Evolutionary conservation across 148 eudicot species (phyloP).

Genomic region (Euryodendron excelsum): DNA sequence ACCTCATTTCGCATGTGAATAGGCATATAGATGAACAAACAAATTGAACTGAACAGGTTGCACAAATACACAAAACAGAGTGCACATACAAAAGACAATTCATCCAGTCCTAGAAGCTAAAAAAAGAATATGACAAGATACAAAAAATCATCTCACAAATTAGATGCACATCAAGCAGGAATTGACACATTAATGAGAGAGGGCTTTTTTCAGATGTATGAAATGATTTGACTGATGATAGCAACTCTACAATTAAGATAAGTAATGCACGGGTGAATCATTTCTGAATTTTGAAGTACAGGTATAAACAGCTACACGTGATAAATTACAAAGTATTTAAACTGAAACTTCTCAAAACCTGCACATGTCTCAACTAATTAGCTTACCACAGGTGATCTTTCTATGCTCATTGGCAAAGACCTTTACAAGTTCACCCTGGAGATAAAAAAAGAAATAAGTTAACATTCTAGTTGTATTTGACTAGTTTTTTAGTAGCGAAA

Average conservation of each 20-base stretch:
- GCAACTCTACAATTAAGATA: not conserved
- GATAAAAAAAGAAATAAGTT: constrained; percentile 14
- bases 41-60: not conserved
- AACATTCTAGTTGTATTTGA: not conserved
- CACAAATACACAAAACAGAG: not conserved
- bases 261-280: not conserved
- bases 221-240: not conserved
- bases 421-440: constrained; percentile 83
- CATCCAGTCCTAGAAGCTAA: not conserved
- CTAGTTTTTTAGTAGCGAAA: not conserved
- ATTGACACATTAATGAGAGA: not conserved
- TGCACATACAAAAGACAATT: not conserved
- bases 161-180: not conserved
- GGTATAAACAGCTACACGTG: not conserved
- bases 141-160: not conserved
- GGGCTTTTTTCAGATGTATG: not conserved
- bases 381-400: constrained; percentile 81
- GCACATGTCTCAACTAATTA: constrained; percentile 7
- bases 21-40: not conserved
- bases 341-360: not conserved
- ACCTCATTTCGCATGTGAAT: no score
- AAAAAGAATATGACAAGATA: not conserved
- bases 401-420: constrained; percentile 88
- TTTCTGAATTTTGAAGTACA: not conserved
- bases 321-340: not conserved